Percentiles rank a stretch among this genome's conserved stretches.
Conservation (phyloP, 1,139 yeast species). For the Yamadazyma kanchanaburiensis region DNA sequence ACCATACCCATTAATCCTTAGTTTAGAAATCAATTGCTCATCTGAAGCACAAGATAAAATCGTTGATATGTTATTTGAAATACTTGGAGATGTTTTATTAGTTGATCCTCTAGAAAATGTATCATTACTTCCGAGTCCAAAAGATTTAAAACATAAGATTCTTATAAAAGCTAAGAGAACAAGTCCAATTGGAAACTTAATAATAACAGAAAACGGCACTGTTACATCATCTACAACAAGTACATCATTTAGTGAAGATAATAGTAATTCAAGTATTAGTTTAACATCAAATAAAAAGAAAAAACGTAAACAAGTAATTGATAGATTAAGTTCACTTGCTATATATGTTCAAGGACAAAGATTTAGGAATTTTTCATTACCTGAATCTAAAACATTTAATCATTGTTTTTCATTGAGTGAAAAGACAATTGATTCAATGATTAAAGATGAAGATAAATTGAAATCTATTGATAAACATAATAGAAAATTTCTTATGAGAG, state of each 20-base stretch:
- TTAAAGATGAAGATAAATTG: slow-evolving; percentile 55
- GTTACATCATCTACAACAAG: slow-evolving; percentile 27
- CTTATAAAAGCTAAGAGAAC: slow-evolving; percentile 75
- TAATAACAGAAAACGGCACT: slow-evolving; percentile 1
- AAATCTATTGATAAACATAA: slow-evolving; percentile 72
- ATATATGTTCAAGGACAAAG: slow-evolving; percentile 71
- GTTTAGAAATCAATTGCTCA: slow-evolving; percentile 81
- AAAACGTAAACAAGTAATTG: slow-evolving; percentile 25
- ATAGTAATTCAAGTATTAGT: slow-evolving; percentile 12
- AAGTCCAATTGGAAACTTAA: slow-evolving; percentile 14
- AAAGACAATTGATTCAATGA: slow-evolving; percentile 58
- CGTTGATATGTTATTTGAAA: slow-evolving; percentile 46
- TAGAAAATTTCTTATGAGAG: slow-evolving; percentile 68
- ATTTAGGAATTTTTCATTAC: slow-evolving; percentile 78
- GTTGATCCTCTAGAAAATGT: slow-evolving; percentile 32
- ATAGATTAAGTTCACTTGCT: slow-evolving; percentile 58
- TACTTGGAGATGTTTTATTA: slow-evolving; percentile 60
- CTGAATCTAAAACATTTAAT: slow-evolving; percentile 76
- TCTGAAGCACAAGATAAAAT: slow-evolving; percentile 59
- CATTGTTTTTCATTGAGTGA: slow-evolving; percentile 90
- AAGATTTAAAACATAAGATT: slow-evolving; percentile 62
- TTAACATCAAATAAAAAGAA: slow-evolving; percentile 20
- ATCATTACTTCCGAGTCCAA: slow-evolving; percentile 64
- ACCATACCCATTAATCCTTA: slow-evolving; percentile 81
- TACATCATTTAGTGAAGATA: slow-evolving; percentile 51